phyloP scores from a whole-genome alignment of 1,284 basidiomycete genomes.

The Amylostereum areolatum region DNA sequence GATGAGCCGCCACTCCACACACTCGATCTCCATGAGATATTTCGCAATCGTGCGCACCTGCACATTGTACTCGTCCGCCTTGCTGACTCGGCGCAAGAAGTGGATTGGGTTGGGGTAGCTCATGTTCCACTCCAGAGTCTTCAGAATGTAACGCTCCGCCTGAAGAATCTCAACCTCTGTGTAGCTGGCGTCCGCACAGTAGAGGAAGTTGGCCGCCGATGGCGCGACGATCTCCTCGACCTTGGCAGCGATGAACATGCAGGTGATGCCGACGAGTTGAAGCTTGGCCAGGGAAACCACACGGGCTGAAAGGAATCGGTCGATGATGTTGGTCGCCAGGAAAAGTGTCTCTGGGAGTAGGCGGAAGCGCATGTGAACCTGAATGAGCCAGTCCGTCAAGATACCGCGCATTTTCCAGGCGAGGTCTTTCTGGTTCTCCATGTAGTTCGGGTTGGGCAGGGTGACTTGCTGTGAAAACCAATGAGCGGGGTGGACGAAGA shows the following conservation, averaged over 20 bases:
- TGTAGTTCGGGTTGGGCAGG: slow-evolving; percentile 86
- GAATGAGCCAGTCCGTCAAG: slow-evolving; percentile 95
- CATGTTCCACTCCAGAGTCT: slow-evolving; percentile 89
- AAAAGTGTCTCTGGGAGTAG: slow-evolving; percentile 95
- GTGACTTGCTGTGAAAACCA: slow-evolving; percentile 55
- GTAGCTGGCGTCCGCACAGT: slow-evolving; percentile 87
- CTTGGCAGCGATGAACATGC: slow-evolving; percentile 91
- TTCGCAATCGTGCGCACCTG: slow-evolving; percentile 90
- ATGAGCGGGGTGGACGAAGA: slow-evolving; percentile 4
- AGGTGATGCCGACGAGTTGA: slow-evolving; percentile 92
- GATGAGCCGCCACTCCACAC: slow-evolving; percentile 84
- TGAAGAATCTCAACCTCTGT: slow-evolving; percentile 85
- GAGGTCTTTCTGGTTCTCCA: slow-evolving; percentile 86
- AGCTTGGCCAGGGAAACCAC: slow-evolving; percentile 90
- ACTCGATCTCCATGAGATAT: slow-evolving; percentile 88
- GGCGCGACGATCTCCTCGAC: slow-evolving; percentile 96
- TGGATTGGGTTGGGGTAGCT: slow-evolving; percentile 93
- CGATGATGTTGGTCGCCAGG: slow-evolving; percentile 92
- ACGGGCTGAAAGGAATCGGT: slow-evolving; percentile 90
- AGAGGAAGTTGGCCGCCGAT: slow-evolving; percentile 81
- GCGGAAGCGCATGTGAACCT: slow-evolving; percentile 92
- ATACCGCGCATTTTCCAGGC: slow-evolving; percentile 94
- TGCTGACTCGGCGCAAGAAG: slow-evolving; percentile 88
- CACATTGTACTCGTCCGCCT: slow-evolving; percentile 94
- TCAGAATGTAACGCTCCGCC: slow-evolving; percentile 91